Base-by-base conservation (phyloP, 331 rosid species). In the Erythrophleum ivorense region DNA sequence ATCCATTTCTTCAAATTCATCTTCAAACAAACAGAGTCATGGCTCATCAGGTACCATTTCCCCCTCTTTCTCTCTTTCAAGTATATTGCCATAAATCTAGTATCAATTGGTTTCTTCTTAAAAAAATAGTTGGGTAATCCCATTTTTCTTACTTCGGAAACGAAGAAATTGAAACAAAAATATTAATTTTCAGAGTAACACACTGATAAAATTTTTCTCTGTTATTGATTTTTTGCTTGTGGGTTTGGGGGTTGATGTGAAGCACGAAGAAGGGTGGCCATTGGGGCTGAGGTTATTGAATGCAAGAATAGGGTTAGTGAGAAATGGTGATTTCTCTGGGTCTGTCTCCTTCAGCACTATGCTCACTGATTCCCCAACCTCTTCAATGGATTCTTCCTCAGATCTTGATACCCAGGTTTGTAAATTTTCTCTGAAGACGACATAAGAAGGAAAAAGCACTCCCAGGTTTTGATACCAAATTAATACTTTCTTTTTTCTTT, bases 221-320 rank as follows among this genome's bases (percentile, higher is more conserved):
- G 8, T 24, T 59, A 49, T 13, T 9, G 1, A 40, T 38, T 16
- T 16, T 14, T 3, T 7, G 29, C 29, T 45, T 15, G 33, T 41
- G 55, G 46, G 48, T 73, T 24, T 24, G 29, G 55, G 46, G 40
- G 41, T 36, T 49, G 29, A 3, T 46, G 2, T 4, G 67, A 67
- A 81, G 88, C 65, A 92, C 97, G 89, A 94, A 54, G 93, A 91
- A 80, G 97, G 98, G 34, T 94, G 98, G 98, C 98, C 98, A 16
- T 79, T 94, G 77, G 97, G 98, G 36, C 79, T 92, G 80, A 79
- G 93, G 60, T 84, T 90, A 40, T 86, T 89, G 69, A 92, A 88
- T 83, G 85, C 85, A 0, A 88, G 93, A 79, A 84, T 87, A 71
- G 96, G 88, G 50, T 58, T 92, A 53, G 85, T 66, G 81, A 85